Evolutionary conservation across 768 basidiomycete genomes (phyloP), one percentile per base, ranked within the genome.

Genomic region (Psilocybe tampanensis): DNA sequence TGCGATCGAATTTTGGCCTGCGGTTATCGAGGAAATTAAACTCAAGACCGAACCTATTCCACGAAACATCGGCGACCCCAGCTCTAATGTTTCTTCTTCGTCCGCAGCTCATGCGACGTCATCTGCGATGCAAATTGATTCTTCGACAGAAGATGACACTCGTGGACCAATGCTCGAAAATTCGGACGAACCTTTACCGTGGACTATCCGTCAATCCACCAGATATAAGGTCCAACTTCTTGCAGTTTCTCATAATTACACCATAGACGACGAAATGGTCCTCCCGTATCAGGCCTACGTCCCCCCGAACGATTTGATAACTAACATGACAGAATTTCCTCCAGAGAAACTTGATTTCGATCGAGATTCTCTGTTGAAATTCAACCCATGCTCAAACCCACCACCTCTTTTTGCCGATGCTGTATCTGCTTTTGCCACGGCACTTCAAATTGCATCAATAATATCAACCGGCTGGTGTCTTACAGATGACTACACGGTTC

Each of bases 201-300:
- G 87, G 87, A 77, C 70, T 6, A 76, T 90, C 43, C 68, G 72
- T 8, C 89, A 92, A 63, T 81, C 74, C n/a, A 75, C 76, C 13
- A 67, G 75, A 7, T 94, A 93, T 72, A 86, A 82, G 64, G 76
- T 92, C 52, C 85, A 86, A 63, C 74, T 94, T 13, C 75, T 92
- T 18, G 87, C 80, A 23, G 76, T 88, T 32, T 75, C 78, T 2
- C 77, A 77, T 53, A 72, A 78, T 8, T 75, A 78, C 52, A 67
- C 76, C 57, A 70, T 86, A 33, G 72, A 76, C 6, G 90, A 88
- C 59, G 73, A 78, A 15, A 76, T 80, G 52, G 80, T 92, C 3
- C 76, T 94, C 4, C 92, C 92, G 23, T 93, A 93, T 64, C 88
- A 88, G 64, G 86, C 88, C 2, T 80, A 90, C 58, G 72, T 78